Percentiles rank a stretch among this genome's conserved stretches.
Conservation (phyloP, 2,329 filamentous ascomycete species). For the Penicillium aurantiogriseum region DNA sequence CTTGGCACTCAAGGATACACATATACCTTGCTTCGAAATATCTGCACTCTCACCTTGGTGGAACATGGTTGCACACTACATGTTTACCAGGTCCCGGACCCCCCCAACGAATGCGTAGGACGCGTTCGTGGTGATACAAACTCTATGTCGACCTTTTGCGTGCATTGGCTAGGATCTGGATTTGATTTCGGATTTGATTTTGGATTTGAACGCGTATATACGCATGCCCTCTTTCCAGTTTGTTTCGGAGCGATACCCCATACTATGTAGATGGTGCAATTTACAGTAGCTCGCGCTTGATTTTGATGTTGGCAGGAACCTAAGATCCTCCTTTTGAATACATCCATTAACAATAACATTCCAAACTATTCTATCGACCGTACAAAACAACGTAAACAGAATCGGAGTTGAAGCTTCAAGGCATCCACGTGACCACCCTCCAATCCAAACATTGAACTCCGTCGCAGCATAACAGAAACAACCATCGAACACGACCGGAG, state of each 20-base stretch:
- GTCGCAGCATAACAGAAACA: neutral
- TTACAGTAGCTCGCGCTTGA: neutral
- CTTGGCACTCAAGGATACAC: neutral
- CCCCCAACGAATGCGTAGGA: neutral
- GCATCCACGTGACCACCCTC: neutral
- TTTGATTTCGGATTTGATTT: neutral
- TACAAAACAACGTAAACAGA: neutral
- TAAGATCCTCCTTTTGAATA: neutral
- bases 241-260: slow-evolving; percentile 8
- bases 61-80: neutral
- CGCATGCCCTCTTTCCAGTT: neutral
- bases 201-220: neutral
- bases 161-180: neutral
- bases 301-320: neutral
- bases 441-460: slow-evolving; percentile 3
- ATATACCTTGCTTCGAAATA: neutral
- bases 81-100: neutral
- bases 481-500: neutral
- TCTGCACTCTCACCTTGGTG: neutral
- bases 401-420: neutral
- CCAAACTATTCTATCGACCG: neutral
- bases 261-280: slow-evolving; percentile 6
- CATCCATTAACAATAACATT: neutral
- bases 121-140: neutral
- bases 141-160: neutral